Conservation (phyloP, 768 basidiomycete species). For the Pleurotus tuber-regium region DNA sequence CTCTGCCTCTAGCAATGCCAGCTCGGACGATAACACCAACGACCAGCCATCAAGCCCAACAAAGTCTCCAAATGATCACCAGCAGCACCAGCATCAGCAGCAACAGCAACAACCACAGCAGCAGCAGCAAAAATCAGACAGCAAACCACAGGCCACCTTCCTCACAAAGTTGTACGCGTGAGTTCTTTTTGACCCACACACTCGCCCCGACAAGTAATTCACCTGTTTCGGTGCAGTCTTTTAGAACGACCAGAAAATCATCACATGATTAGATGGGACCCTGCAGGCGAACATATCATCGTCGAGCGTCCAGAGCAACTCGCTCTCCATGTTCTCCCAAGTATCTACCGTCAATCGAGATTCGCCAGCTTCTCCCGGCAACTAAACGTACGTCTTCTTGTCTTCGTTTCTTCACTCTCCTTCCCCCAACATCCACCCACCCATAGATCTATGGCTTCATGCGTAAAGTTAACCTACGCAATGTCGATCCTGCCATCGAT, state of each 20-base stretch:
- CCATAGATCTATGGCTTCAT: constrained; percentile 95
- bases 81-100: constrained; percentile 32
- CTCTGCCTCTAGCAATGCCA: constrained; percentile 34
- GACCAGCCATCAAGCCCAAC: constrained; percentile 46
- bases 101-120: constrained; percentile 14
- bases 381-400: constrained; percentile 74
- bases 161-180: constrained; percentile 95
- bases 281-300: constrained; percentile 91
- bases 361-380: constrained; percentile 98
- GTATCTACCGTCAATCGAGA: constrained; percentile 93
- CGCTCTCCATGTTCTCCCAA: constrained; percentile 89
- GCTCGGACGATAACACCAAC: constrained; percentile 44
- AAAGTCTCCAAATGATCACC: constrained; percentile 28
- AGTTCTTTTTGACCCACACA: constrained; percentile 29
- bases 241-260: constrained; percentile 91
- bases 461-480: constrained; percentile 95
- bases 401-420: constrained; percentile 24
- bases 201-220: constrained; percentile 16
- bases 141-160: constrained; percentile 92
- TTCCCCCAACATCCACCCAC: constrained; percentile 21
- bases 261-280: constrained; percentile 97
- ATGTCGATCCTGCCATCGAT: constrained; percentile 92
- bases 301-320: constrained; percentile 93
- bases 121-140: constrained; percentile 60
- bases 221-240: constrained; percentile 44